Percentiles rank a stretch among this genome's conserved stretches.
Conservation (phyloP, 1,284 basidiomycete genomes). For the Leccinum insolens region DNA sequence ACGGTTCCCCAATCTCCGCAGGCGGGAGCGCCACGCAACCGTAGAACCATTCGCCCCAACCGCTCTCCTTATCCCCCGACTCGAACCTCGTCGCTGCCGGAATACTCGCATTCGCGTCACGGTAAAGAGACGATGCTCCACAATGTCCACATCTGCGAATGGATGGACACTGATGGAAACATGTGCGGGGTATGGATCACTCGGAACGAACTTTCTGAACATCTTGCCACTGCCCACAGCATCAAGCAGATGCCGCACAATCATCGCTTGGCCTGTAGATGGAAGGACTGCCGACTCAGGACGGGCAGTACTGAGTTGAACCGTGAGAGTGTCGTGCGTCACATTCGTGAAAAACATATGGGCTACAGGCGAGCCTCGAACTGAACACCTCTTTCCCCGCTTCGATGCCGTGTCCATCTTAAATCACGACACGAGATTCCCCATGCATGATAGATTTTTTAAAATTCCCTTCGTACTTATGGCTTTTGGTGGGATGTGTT, state of each 20-base stretch:
- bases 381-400: neutral
- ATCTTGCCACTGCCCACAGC: constrained; percentile 16
- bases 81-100: constrained; percentile 12
- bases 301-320: neutral
- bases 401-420: neutral
- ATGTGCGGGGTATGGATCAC: constrained; percentile 12
- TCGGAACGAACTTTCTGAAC: neutral
- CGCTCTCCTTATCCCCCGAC: neutral
- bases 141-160: constrained; percentile 9
- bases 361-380: constrained; percentile 14
- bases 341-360: constrained; percentile 27
- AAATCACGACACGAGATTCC: neutral
- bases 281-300: constrained; percentile 19
- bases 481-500: neutral
- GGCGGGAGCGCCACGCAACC: neutral
- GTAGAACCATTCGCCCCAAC: neutral
- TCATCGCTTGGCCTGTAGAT: constrained; percentile 4
- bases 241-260: neutral
- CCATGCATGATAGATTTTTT: neutral
- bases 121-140: neutral
- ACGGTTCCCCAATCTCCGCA: no score
- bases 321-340: constrained; percentile 27
- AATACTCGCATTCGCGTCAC: neutral
- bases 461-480: neutral
- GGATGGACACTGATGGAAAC: constrained; percentile 10